A percentile compares a stretch with the other conserved stretches of the same genome.
phyloP scores from a whole-genome alignment of 2,329 filamentous ascomycete genomes.

The Metarhizium album region DNA sequence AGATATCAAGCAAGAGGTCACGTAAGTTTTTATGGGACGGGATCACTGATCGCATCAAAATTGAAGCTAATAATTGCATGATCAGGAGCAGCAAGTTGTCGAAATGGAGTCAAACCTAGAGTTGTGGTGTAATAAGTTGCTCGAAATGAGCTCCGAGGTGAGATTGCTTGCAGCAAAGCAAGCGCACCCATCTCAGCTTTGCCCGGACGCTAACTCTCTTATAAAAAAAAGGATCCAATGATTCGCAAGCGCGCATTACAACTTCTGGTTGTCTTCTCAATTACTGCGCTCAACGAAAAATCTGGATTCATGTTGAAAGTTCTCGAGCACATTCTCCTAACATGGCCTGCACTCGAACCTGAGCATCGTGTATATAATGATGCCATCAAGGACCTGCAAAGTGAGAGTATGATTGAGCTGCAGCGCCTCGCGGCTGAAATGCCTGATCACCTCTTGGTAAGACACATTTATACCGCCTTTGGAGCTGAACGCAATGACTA shows the following conservation, averaged over 20 bases:
- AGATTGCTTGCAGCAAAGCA: background rate
- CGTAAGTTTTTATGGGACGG: conserved; percentile 13
- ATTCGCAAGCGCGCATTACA: conserved; percentile 75
- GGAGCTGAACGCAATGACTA: background rate
- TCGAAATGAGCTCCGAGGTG: conserved; percentile 59
- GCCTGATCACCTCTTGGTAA: conserved; percentile 74
- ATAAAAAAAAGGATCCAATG: conserved; percentile 52
- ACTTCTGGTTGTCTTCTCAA: conserved; percentile 75
- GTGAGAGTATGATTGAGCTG: conserved; percentile 74
- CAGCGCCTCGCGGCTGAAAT: conserved; percentile 84
- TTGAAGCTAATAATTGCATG: background rate
- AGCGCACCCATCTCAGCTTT: background rate
- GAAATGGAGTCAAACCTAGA: conserved; percentile 55
- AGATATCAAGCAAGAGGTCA: conserved; percentile 18
- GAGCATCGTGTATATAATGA: conserved; percentile 70
- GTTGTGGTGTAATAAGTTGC: conserved; percentile 60
- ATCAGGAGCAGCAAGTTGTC: conserved; percentile 37
- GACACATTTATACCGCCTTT: conserved; percentile 10
- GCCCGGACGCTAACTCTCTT: background rate
- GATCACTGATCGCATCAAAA: background rate
- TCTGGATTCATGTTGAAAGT: conserved; percentile 78
- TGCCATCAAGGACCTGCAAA: conserved; percentile 79
- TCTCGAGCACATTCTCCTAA: conserved; percentile 81
- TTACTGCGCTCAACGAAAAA: conserved; percentile 66
- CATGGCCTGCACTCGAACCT: conserved; percentile 62